Evolutionary conservation across 495 filamentous ascomycete genomes (phyloP).

Genomic region (Staphylotrichum tortipilum): DNA sequence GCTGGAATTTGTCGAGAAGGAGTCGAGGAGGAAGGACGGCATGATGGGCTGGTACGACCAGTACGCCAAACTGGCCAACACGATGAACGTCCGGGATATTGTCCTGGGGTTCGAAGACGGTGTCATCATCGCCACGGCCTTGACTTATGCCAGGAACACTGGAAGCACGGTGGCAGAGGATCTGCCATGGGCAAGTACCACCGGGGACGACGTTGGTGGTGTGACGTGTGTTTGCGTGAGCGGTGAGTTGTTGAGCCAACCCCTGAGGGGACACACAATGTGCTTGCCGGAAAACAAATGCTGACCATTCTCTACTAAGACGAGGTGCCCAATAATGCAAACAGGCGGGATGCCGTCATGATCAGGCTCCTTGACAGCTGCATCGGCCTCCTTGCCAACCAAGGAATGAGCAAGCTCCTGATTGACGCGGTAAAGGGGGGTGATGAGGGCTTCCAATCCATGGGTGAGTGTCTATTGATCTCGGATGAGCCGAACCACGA

Average conservation of each 20-base stretch:
- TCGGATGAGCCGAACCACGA: no score
- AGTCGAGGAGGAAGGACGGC: constrained; percentile 34
- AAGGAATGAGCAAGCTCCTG: constrained; percentile 36
- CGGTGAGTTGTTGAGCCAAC: no score
- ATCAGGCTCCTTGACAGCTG: constrained; percentile 40
- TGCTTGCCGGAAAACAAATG: no score
- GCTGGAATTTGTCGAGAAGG: constrained; percentile 44
- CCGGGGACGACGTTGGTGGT: constrained; percentile 49
- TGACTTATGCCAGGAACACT: constrained; percentile 46
- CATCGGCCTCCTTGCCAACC: constrained; percentile 27
- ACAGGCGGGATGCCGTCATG: constrained; percentile 35
- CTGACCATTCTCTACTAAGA: constrained; percentile 16
- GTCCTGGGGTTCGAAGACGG: constrained; percentile 38
- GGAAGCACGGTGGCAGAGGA: constrained; percentile 47
- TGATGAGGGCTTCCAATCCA: constrained; percentile 36
- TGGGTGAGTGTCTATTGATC: constrained; percentile 28
- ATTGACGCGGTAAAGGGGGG: constrained; percentile 38
- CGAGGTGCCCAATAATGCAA: constrained; percentile 25
- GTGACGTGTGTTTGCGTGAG: constrained; percentile 53
- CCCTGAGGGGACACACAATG: no score
- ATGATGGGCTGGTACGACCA: constrained; percentile 51
- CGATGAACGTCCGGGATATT: constrained; percentile 41
- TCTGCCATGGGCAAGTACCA: constrained; percentile 50
- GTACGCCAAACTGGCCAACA: constrained; percentile 40
- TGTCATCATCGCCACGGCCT: constrained; percentile 44